Conservation (phyloP, 2,329 filamentous ascomycete species). For the Trichoderma harzianum region DNA sequence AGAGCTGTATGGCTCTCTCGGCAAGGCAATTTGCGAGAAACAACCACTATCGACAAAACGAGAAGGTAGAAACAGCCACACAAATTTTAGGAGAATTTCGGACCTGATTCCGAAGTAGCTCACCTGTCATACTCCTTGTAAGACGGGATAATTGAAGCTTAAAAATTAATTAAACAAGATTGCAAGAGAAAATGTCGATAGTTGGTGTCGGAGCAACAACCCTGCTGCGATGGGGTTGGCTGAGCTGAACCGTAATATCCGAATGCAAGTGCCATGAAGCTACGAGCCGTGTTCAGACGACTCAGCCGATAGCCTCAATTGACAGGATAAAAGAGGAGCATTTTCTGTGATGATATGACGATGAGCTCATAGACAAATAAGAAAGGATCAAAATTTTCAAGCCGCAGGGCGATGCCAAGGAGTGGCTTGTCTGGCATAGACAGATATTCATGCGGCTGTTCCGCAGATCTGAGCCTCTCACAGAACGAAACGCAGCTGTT, state of each 20-base stretch:
- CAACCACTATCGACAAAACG: background rate
- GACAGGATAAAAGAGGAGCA: background rate
- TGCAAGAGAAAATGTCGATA: background rate
- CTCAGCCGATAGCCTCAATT: background rate
- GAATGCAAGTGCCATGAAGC: background rate
- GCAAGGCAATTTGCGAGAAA: conserved; percentile 3
- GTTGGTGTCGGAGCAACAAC: background rate
- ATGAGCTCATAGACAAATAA: background rate
- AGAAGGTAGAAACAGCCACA: background rate
- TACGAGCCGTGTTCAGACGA: background rate
- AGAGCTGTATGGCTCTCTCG: background rate
- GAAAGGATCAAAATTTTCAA: background rate
- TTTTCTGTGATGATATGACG: background rate
- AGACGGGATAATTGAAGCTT: conserved; percentile 5
- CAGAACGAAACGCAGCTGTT: background rate
- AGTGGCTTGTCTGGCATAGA: background rate
- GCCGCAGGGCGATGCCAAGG: background rate
- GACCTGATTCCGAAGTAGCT: background rate
- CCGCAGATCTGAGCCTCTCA: background rate
- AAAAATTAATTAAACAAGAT: conserved; percentile 9
- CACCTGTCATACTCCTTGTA: background rate
- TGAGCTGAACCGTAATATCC: background rate
- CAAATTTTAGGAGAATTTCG: background rate
- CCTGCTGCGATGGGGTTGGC: background rate
- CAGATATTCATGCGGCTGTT: background rate